Evolutionary conservation across 2,329 filamentous ascomycete genomes (phyloP).

Genomic region (Neoscytalidium dimidiatum): DNA sequence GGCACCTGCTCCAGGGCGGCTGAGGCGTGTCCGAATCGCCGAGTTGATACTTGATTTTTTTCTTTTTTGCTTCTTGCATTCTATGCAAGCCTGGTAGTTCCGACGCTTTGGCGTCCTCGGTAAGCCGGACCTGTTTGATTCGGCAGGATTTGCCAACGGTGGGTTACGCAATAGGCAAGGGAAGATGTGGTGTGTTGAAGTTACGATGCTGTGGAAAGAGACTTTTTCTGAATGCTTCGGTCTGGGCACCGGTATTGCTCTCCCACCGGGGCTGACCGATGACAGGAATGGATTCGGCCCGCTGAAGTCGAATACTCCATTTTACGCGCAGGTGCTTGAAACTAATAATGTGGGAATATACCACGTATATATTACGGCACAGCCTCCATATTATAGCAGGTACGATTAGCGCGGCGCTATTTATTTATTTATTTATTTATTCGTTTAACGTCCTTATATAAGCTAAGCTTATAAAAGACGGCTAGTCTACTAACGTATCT

Average conservation of each 20-base stretch:
- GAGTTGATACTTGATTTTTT: neutral
- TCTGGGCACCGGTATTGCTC: neutral
- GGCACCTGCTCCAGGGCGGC: neutral
- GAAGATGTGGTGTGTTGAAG: neutral
- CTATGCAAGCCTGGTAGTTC: neutral
- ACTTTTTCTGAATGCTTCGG: neutral
- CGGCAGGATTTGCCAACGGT: neutral
- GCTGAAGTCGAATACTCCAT: too few relatives aligned
- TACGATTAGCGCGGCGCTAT: too few relatives aligned
- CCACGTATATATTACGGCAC: too few relatives aligned
- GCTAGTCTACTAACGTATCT: too few relatives aligned
- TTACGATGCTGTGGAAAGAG: neutral
- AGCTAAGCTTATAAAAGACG: too few relatives aligned
- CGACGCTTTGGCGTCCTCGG: neutral
- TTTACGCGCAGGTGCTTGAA: too few relatives aligned
- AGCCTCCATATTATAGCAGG: too few relatives aligned
- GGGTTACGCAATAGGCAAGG: neutral
- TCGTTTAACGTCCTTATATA: too few relatives aligned
- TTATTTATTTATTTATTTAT: too few relatives aligned
- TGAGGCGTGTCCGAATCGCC: neutral
- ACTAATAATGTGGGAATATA: too few relatives aligned
- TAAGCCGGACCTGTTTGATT: neutral
- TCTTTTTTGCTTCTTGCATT: neutral
- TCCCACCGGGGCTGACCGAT: neutral
- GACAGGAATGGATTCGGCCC: neutral